Evolutionary conservation across 1,139 yeast genomes (phyloP).

Genomic region (Zygosaccharomyces sapae): DNA sequence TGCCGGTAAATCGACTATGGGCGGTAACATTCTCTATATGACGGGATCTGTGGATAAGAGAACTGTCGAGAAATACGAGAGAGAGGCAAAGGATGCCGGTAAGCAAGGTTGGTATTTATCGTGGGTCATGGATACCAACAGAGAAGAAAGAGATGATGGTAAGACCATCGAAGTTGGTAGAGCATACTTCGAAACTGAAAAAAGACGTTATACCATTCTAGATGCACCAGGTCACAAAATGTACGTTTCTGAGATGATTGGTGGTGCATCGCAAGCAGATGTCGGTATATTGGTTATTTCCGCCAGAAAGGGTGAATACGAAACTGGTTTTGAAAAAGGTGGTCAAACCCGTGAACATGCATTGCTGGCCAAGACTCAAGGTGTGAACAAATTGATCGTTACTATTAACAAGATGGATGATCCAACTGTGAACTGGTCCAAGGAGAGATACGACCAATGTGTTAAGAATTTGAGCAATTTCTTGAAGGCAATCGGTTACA

Average conservation of each 20-base stretch:
- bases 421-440: constrained; percentile 92
- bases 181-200: constrained; percentile 94
- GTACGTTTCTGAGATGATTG: constrained; percentile 98
- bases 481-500: constrained; percentile 88
- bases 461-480: constrained; percentile 70
- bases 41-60: constrained; percentile 98
- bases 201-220: constrained; percentile 93
- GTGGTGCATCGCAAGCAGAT: constrained; percentile 98
- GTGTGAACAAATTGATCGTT: constrained; percentile 84
- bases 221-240: constrained; percentile 99
- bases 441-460: constrained; percentile 96
- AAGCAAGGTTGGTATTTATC: constrained; percentile 99
- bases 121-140: constrained; percentile 99
- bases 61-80: constrained; percentile 96
- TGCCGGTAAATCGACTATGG: constrained; percentile 99
- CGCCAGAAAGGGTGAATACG: constrained; percentile 91
- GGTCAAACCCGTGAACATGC: constrained; percentile 96
- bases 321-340: constrained; percentile 91
- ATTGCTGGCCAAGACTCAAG: constrained; percentile 82
- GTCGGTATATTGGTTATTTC: constrained; percentile 88
- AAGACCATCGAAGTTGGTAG: constrained; percentile 98
- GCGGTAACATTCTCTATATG: constrained; percentile 88
- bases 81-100: constrained; percentile 98
- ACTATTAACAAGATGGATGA: constrained; percentile 99
- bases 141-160: constrained; percentile 98